Evolutionary conservation across 805 yeast genomes (phyloP).

Genomic region (Ogataea ramenticola): DNA sequence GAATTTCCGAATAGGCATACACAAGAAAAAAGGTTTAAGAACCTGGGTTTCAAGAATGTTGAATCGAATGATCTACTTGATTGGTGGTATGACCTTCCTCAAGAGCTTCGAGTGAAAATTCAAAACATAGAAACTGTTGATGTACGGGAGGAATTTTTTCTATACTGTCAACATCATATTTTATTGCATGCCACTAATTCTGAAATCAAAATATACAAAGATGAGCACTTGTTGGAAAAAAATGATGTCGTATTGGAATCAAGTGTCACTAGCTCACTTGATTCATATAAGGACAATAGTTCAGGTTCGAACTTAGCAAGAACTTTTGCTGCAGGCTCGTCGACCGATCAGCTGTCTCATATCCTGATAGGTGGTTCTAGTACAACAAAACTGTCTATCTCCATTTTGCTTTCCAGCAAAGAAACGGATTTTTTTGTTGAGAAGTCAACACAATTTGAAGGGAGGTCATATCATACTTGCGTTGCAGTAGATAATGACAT

Average conservation of each 20-base stretch:
- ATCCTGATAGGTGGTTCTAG: conserved; percentile 35
- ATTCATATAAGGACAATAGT: not conserved
- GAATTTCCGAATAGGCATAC: conserved; percentile 42
- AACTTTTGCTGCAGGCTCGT: conserved; percentile 31
- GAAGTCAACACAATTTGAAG: conserved; percentile 13
- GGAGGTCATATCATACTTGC: conserved; percentile 56
- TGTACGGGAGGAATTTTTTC: conserved; percentile 75
- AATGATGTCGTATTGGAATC: not conserved
- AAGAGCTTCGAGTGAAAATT: conserved; percentile 32
- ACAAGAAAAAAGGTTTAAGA: conserved; percentile 44
- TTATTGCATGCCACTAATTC: conserved; percentile 55
- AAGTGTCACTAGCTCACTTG: not conserved
- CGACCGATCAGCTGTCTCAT: conserved; percentile 8
- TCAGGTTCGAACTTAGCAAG: conserved; percentile 17
- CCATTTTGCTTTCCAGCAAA: conserved; percentile 4
- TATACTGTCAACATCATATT: conserved; percentile 71
- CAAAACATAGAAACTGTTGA: conserved; percentile 61
- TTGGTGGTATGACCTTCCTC: conserved; percentile 46
- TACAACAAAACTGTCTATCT: conserved; percentile 23
- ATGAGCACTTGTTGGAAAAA: too few species aligned
- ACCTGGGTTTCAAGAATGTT: conserved; percentile 38
- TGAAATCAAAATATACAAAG: conserved; percentile 6
- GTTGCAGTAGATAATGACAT: conserved; percentile 25
- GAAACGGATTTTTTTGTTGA: conserved; percentile 7
- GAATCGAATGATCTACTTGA: conserved; percentile 49